Evolutionary conservation across 1,139 yeast genomes (phyloP), one percentile per base, ranked within the genome.

Genomic region (Arxiozyma telluris): DNA sequence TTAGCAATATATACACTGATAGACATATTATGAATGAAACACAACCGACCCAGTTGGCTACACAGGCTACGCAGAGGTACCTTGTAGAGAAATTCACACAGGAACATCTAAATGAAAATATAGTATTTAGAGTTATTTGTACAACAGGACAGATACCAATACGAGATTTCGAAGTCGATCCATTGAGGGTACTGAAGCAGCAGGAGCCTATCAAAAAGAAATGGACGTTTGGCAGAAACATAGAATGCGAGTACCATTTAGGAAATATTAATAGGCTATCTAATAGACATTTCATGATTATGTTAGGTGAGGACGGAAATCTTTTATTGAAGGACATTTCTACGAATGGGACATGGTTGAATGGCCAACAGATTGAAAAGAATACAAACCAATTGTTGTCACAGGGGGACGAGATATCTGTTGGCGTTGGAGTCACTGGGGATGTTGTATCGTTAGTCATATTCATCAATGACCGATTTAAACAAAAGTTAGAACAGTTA

Each of bases 391-490:
- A 88, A 68, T 81, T 91, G 62, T 70, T 93, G 47, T 84, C 84
- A 47, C 96, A 89, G 64, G 97, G 98, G 4, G 98, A 93, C 67
- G 96, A 89, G 66, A 83, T 93, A 44, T 80, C 93, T 0, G 87
- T 91, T 0, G 98, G 98, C 0, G 75, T 82, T n/a, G 98, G 97
- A 3, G 87, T 90, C 3, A 78, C 85, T 1, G 74, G 76, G 23
- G 98, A 93, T 65, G 87, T 87, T 50, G 75, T 87, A 23, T 76
- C 84, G 54, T 83, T 90, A 62, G 83, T 90, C 42, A 83, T 88
- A 23, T 81, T 86, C 55, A 60, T 68, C 22, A 68, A 68, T 55
- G 71, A 67, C 43, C 59, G 58, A 41, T 81, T 86, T 55, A 74
- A 74, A 30, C 69, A 62, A 38, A 52, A 53, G 22, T 58, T 64